Conservation (phyloP, 345 rosid species). For the Anastatica hierochuntica region DNA sequence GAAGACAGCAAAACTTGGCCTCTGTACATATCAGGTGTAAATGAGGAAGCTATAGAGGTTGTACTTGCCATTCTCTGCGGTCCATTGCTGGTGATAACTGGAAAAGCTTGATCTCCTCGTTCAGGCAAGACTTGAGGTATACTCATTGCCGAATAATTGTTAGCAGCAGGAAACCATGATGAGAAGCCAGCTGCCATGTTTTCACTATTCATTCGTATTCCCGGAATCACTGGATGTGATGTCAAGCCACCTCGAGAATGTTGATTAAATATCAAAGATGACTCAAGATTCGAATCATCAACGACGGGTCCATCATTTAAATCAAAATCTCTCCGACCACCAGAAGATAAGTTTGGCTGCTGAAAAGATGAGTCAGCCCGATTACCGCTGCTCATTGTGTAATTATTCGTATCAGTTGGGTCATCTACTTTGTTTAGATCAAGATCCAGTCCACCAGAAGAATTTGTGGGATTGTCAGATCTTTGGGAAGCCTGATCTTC, state of each 20-base stretch:
- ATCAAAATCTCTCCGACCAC: slow-evolving; percentile 58
- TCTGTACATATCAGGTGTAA: slow-evolving; percentile 47
- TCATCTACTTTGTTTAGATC: slow-evolving; percentile 77
- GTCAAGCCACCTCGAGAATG: slow-evolving; percentile 30
- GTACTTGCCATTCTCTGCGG: slow-evolving; percentile 55
- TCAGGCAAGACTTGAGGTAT: slow-evolving; percentile 52
- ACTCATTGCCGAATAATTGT: slow-evolving; percentile 44
- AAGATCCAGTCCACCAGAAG: slow-evolving; percentile 67
- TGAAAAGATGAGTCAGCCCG: slow-evolving; percentile 33
- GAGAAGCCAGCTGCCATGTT: slow-evolving; percentile 43
- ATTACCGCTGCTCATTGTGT: slow-evolving; percentile 24
- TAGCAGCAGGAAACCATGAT: slow-evolving; percentile 54
- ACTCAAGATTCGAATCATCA: slow-evolving; percentile 48
- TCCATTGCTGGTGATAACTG: slow-evolving; percentile 43
- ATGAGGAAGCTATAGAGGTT: no score
- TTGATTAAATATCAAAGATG: slow-evolving; percentile 33
- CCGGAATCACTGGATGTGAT: slow-evolving; percentile 43
- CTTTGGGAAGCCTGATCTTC: slow-evolving; percentile 74
- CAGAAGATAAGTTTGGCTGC: slow-evolving; percentile 24
- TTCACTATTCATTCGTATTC: slow-evolving; percentile 34
- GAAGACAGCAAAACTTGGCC: slow-evolving; percentile 61
- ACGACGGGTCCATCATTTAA: slow-evolving; percentile 71
- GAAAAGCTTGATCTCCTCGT: slow-evolving; percentile 58
- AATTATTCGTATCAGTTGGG: slow-evolving; percentile 34
- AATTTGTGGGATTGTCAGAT: no score